phyloP scores from a whole-genome alignment of 495 filamentous ascomycete genomes.

The Podospora sp. region DNA sequence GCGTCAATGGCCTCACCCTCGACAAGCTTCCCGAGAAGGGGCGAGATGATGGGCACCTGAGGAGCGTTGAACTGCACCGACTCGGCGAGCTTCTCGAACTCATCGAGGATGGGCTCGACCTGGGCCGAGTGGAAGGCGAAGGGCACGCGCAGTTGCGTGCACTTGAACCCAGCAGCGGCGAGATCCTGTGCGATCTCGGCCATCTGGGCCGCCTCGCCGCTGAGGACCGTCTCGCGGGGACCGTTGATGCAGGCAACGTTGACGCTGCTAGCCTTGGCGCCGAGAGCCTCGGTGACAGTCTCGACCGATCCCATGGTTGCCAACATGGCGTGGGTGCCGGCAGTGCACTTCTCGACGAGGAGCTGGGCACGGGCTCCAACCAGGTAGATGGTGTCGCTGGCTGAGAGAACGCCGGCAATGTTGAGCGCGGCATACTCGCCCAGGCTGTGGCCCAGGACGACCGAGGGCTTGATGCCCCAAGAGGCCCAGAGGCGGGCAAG shows the following conservation, averaged over 20 bases:
- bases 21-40: conserved; percentile 64
- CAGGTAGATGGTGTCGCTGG: conserved; percentile 77
- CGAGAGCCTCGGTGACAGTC: conserved; percentile 45
- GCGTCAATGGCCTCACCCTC: conserved; percentile 58
- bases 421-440: conserved; percentile 89
- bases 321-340: conserved; percentile 72
- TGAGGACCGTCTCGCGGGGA: conserved; percentile 62
- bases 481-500: conserved; percentile 78
- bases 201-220: conserved; percentile 56
- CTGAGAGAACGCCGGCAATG: conserved; percentile 76
- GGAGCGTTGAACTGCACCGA: conserved; percentile 63
- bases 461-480: conserved; percentile 74
- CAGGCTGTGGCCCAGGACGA: conserved; percentile 81
- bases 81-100: conserved; percentile 61
- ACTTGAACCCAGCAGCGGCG: conserved; percentile 61
- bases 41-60: conserved; percentile 71
- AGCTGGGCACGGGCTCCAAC: conserved; percentile 77
- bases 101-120: conserved; percentile 72
- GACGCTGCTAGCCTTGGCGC: conserved; percentile 30
- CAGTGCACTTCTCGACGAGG: conserved; percentile 70
- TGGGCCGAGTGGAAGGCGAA: conserved; percentile 84
- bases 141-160: conserved; percentile 68
- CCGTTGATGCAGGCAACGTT: conserved; percentile 67
- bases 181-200: conserved; percentile 61
- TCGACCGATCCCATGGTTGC: conserved; percentile 54